Percentiles rank a stretch among this genome's conserved stretches.
Conservation (phyloP, 768 basidiomycete species). For the Kwoniella sp. region DNA sequence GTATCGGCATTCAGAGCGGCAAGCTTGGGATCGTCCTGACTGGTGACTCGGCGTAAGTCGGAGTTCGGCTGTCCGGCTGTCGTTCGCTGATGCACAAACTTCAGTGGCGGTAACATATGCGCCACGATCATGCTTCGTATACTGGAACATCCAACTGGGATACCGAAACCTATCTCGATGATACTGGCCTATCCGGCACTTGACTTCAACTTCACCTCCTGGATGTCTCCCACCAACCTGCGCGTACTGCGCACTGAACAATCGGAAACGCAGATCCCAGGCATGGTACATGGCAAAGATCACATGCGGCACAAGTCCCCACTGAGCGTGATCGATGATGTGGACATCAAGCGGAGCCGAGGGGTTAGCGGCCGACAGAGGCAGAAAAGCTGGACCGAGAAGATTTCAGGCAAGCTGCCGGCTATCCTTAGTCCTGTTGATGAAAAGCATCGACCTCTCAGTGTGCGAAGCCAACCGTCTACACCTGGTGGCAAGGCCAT, state of each 20-base stretch:
- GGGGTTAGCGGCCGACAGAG: slow-evolving; percentile 20
- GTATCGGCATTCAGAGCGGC: slow-evolving; percentile 84
- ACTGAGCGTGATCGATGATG: slow-evolving; percentile 81
- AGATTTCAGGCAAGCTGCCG: slow-evolving; percentile 30
- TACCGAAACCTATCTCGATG: slow-evolving; percentile 74
- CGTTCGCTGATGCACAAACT: not conserved
- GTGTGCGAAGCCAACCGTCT: slow-evolving; percentile 3
- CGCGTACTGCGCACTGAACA: slow-evolving; percentile 81
- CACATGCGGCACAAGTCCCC: slow-evolving; percentile 87
- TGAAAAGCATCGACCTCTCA: slow-evolving; percentile 7
- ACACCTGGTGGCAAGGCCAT: slow-evolving; percentile 18
- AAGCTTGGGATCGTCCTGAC: slow-evolving; percentile 71
- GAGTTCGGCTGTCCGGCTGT: not conserved
- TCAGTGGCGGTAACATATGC: slow-evolving; percentile 80
- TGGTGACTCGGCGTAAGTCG: slow-evolving; percentile 93
- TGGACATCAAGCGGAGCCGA: slow-evolving; percentile 48
- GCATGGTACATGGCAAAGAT: slow-evolving; percentile 71
- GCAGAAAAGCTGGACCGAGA: slow-evolving; percentile 55
- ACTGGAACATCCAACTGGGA: slow-evolving; percentile 59
- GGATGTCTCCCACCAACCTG: slow-evolving; percentile 70
- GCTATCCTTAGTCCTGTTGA: slow-evolving; percentile 18
- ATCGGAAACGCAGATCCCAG: slow-evolving; percentile 73
- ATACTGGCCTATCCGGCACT: slow-evolving; percentile 86
- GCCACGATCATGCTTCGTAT: slow-evolving; percentile 79
- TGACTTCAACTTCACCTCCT: slow-evolving; percentile 97